Base-by-base conservation (phyloP, 2,329 filamentous ascomycete species). In the Neonectria punicea region DNA sequence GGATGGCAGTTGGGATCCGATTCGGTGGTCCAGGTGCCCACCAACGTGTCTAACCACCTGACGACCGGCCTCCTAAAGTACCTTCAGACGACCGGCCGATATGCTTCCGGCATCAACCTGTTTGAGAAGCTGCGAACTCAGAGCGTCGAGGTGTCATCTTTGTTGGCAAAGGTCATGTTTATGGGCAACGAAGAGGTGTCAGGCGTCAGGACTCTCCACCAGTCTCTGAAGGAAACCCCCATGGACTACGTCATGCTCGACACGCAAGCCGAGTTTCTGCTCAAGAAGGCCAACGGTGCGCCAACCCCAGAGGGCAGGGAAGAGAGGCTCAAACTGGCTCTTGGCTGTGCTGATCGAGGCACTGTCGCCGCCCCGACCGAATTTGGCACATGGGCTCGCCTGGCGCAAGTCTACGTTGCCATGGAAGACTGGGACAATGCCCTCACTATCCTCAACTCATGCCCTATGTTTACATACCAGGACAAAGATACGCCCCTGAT, bases 401-500 rank as follows among this genome's bases (percentile, higher is more conserved):
- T 99, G 68, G 94, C 94, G 2, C 93, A 98, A 77, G 92, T 98
- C 34, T 99, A 99, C 73, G 93, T 98, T 60, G 89, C 91, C 54
- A 89, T 97, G 81, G 96, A 99, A 78, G 93, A 97, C 76, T 99
- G 96, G 94, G 96, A 98, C 76, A 89, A 98, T 71, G 96, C 96
- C 1, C 86, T 99, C 25, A 90, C 97, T 5, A 98, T 96, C 4
- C 86, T 99, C 57, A 99, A 99, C 81, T 99, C 96, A 18, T 99
- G 96, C 79, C 96, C 96, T 9, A 99, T 99, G 96, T 99, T 99
- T 80, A 99, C 96, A 7, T 98, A 99, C 79, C 96, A 98, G 80
- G 96, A 99, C 80, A 98, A 98, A 80, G 96, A 99, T 78, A 92
- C 94, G 6, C 96, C 96, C 4, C 83, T 96, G 65, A 95, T 98